A percentile compares a stretch with the other conserved stretches of the same genome.
Evolutionary conservation across 306 rosid species (phyloP).

Genomic region (Hippophae tibetana): DNA sequence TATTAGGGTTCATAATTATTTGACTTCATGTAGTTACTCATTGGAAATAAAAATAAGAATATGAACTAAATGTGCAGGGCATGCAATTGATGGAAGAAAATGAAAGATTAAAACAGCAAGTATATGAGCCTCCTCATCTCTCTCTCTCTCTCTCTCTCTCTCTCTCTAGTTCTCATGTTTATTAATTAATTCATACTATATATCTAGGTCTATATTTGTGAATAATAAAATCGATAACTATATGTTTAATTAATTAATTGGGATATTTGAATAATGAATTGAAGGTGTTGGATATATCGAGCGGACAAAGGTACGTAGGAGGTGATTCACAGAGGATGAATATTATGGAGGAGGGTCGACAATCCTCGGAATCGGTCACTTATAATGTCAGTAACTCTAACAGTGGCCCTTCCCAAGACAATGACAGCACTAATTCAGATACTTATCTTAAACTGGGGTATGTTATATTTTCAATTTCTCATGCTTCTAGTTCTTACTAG

Average conservation of each 20-base stretch:
- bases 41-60: not conserved
- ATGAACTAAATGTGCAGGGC: slow-evolving; percentile 38
- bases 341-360: slow-evolving; percentile 64
- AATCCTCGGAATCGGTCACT: slow-evolving; percentile 76
- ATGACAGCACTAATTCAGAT: slow-evolving; percentile 53
- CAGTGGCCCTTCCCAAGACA: slow-evolving; percentile 50
- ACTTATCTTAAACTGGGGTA: slow-evolving; percentile 87
- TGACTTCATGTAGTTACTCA: not conserved
- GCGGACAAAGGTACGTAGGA: slow-evolving; percentile 23
- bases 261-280: not conserved
- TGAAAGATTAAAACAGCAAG: slow-evolving; percentile 52
- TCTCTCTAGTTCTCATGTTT: not conserved
- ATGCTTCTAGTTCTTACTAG: no score
- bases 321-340: slow-evolving; percentile 36
- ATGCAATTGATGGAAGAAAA: slow-evolving; percentile 61
- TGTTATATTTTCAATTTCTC: slow-evolving; percentile 4
- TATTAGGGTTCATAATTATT: no score
- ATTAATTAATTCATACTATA: not conserved
- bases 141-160: not conserved
- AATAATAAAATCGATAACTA: no score
- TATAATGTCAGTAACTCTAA: slow-evolving; percentile 40
- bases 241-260: not conserved
- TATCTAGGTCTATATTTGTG: no score
- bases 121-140: slow-evolving; percentile 16
- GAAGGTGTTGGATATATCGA: slow-evolving; percentile 33